Base-by-base conservation (phyloP, 2,329 filamentous ascomycete species). In the Paracorniculantispora psalliotae region DNA sequence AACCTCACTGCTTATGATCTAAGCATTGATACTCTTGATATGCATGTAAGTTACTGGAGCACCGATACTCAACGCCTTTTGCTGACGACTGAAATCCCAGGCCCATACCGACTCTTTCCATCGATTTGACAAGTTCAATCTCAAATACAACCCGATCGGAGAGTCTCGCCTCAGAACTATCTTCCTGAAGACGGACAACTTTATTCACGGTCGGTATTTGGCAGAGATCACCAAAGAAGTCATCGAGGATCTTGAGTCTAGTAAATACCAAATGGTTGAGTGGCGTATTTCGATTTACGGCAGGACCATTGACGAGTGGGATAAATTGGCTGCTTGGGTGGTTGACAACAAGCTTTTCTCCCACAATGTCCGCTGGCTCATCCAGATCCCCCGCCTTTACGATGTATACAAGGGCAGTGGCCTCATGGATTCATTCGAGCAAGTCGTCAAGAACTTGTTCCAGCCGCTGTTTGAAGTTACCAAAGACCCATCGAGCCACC, bases 191-290 rank as follows among this genome's bases (percentile, higher is more conserved):
- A 99, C 94, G 10, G 94, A 99, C 75, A 99, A 99, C 71, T 93
- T 92, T 72, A 96, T 99, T 70, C 87, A 96, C 65, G 94, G 94
- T 37, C 89, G 93, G 52, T 99, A 99, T 71, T 79, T 99, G 46
- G 94, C 94, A 1, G 94, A 99, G 72, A 97, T 99, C 63, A 97
- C 93, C 2, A 96, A 96, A 68, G 94, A 99, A 74, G 94, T 99
- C 63, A 97, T 99, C 57, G 87, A 92, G 3, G 94, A 99, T 80
- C 79, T 99, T 33, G 94, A 99, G 73, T 96, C 93, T 51, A 97
- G 92, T 83, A 99, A 99, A 73, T 99, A 99, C 69, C 94, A 99
- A 72, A 97, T 99, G 90, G 94, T 94, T 1, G 94, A 99, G 76
- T 99, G 96, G 92, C 91, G 94, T 46, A 96, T 99, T 65, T 97